Conservation (phyloP, 2,329 filamentous ascomycete genomes). For the Alternaria atra region DNA sequence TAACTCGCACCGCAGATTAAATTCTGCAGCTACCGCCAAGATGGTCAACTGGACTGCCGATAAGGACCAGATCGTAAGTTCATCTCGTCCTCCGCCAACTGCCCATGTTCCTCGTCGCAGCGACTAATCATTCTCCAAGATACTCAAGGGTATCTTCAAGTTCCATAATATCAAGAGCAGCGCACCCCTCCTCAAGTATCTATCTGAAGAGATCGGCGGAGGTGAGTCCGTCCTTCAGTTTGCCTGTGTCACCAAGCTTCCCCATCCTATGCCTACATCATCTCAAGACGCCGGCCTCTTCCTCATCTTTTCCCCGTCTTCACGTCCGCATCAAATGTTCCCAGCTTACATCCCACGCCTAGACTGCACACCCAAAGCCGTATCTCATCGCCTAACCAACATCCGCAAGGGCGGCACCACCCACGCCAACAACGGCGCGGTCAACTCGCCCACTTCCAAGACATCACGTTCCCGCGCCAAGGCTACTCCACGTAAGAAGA, state of each 20-base stretch:
- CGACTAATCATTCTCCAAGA: conserved; percentile 19
- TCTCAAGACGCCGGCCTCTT: no score
- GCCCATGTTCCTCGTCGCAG: neutral
- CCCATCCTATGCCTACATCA: no score
- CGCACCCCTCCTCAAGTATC: neutral
- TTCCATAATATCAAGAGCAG: conserved; percentile 24
- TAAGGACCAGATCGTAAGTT: conserved; percentile 31
- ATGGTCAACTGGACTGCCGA: conserved; percentile 35
- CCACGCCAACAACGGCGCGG: neutral
- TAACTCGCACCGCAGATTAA: neutral
- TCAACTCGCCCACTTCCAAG: neutral
- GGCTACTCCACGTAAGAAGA: neutral
- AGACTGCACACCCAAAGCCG: conserved; percentile 42
- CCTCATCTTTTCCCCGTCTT: neutral
- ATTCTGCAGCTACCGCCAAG: neutral
- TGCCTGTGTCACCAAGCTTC: no score
- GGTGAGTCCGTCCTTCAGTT: conserved; percentile 10
- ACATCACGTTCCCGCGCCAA: conserved; percentile 2
- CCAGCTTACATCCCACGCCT: neutral
- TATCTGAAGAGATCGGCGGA: neutral
- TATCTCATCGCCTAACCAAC: conserved; percentile 32
- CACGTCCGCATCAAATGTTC: neutral
- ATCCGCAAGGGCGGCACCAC: neutral
- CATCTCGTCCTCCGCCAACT: neutral
- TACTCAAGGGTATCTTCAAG: conserved; percentile 32